phyloP scores from a whole-genome alignment of 192 early-diverging fungal species.

The Funneliformis geosporum region DNA sequence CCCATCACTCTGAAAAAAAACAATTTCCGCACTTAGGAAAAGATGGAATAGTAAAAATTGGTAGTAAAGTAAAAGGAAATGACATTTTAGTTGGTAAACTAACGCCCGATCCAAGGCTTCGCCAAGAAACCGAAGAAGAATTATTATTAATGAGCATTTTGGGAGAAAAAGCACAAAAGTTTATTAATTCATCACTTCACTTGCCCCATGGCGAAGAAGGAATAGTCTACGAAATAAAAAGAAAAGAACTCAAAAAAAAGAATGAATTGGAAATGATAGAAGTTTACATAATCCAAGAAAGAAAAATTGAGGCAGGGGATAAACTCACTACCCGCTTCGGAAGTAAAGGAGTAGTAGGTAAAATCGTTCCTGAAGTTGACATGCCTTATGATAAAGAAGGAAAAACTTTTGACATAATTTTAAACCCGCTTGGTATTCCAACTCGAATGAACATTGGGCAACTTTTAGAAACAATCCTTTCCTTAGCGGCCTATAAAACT shows the following conservation, averaged over 20 bases:
- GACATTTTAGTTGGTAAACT: slow-evolving; percentile 20
- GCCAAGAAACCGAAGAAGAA: slow-evolving; percentile 20
- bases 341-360: slow-evolving; percentile 19
- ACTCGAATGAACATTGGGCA: slow-evolving; percentile 26
- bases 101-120: neutral
- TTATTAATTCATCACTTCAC: neutral
- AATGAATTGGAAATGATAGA: slow-evolving; percentile 19
- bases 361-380: slow-evolving; percentile 15
- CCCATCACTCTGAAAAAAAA: neutral
- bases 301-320: slow-evolving; percentile 16
- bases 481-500: slow-evolving; percentile 7
- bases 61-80: slow-evolving; percentile 9
- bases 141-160: slow-evolving; percentile 10
- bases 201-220: neutral
- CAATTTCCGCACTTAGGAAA: slow-evolving; percentile 5
- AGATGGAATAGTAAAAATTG: slow-evolving; percentile 23
- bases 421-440: slow-evolving; percentile 10
- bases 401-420: slow-evolving; percentile 24
- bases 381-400: slow-evolving; percentile 29
- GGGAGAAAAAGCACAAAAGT: slow-evolving; percentile 3
- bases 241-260: slow-evolving; percentile 9
- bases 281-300: slow-evolving; percentile 3
- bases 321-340: slow-evolving; percentile 28
- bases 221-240: slow-evolving; percentile 16
- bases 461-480: neutral